These are phyloP conservation scores for Aspergillus tanneri DNA, from an alignment of 2,329 filamentous ascomycete genomes.

Conservation along the genomic window DNA sequence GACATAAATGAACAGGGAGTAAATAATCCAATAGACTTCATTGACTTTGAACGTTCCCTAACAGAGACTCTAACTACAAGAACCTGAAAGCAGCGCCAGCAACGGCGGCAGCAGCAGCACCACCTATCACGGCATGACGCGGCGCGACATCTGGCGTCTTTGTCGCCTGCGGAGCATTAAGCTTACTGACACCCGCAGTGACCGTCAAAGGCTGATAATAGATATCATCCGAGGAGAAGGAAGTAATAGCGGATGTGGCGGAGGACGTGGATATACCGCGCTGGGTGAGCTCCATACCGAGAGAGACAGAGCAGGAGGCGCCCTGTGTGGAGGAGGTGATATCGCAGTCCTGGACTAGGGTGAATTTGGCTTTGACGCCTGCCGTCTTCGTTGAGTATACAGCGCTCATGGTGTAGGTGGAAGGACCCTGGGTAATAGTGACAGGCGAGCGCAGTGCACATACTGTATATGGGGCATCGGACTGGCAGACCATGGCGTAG, in stretches of 20 bases:
- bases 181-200: slow-evolving; percentile 20
- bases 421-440: slow-evolving; percentile 22
- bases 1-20: too few species aligned
- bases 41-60: too few species aligned
- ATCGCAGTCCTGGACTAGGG: slow-evolving; percentile 17
- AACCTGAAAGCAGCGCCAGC: slow-evolving; percentile 33
- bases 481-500: slow-evolving; percentile 16
- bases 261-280: slow-evolving; percentile 8
- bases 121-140: slow-evolving; percentile 9
- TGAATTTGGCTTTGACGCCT: slow-evolving; percentile 9
- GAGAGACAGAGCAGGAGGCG: slow-evolving; percentile 17
- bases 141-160: slow-evolving; percentile 9
- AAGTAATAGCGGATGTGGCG: not conserved
- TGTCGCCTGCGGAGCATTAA: slow-evolving; percentile 15
- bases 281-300: not conserved
- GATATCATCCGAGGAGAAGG: slow-evolving; percentile 9
- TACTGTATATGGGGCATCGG: not conserved
- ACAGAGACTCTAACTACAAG: not conserved
- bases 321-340: slow-evolving; percentile 16
- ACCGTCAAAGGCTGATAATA: slow-evolving; percentile 14
- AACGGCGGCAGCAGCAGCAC: slow-evolving; percentile 29
- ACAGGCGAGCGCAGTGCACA: slow-evolving; percentile 15
- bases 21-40: too few species aligned
- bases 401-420: slow-evolving; percentile 17
- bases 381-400: slow-evolving; percentile 7